Base-by-base conservation (phyloP, 257 asterid species). In the Solanum etuberosum region DNA sequence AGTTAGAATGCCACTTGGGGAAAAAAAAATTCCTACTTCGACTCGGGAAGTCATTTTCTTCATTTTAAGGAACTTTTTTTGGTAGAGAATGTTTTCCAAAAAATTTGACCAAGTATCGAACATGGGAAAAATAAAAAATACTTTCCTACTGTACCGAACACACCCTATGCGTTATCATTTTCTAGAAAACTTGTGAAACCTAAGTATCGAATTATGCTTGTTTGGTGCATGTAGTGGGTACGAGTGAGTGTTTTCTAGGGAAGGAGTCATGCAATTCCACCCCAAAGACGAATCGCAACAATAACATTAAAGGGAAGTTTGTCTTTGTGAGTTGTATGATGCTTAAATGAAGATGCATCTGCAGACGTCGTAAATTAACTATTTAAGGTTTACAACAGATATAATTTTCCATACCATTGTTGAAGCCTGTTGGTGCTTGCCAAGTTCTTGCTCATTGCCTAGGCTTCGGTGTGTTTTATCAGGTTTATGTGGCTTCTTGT, bases 371-470 rank as follows among this genome's bases (percentile, higher is more conserved):
- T 7, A 23, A 83, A 57, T 12, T 34, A 84, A 43, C 32, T 40
- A 12, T 35, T 48, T 32, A 21, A 2, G 43, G 38, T 13, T 72
- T 20, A 27, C 10, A 46, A 80, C 14, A 31, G 40, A 80, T 18
- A 6, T 7, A 83, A 34, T 65, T 38, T 73, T 29, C 54, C 29
- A 84, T 90, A 91, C 95, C 89, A 84, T 32, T 46, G 59, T 29
- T 57, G 89, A 48, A 77, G 20, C 82, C 9, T 81, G 88, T 20
- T 81, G 85, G 18, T 34, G 57, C 42, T 46, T 68, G 65, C 35
- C 78, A 40, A 87, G 89, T 85, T 90, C 94, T 13, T 88, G 89
- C 31, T 92, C 94, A 57, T 89, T 83, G 1, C 92, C 92, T 37
- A 92, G 74, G 91, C 92, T 92, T 25, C 87, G 90, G 86, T 40